These are phyloP conservation scores for Diaporthe sp. DNA, from an alignment of 2,329 filamentous ascomycete species.

Conservation along the genomic window DNA sequence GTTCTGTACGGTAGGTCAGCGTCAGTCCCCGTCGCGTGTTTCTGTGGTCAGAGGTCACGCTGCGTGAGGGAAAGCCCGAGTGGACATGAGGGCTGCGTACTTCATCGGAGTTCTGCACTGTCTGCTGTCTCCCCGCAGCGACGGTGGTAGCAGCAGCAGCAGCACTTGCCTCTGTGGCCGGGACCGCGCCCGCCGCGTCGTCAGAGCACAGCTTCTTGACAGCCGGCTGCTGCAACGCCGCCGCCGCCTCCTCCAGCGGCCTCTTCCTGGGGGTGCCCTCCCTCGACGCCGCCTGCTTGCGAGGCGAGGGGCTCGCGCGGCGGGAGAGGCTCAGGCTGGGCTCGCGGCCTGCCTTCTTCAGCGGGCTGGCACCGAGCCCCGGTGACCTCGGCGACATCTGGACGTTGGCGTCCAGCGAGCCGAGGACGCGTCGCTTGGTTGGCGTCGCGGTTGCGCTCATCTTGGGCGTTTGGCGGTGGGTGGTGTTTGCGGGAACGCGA, in stretches of 20 bases:
- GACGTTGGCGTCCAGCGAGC: constrained; percentile 59
- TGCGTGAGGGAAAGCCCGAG: background rate
- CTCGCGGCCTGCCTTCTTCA: constrained; percentile 32
- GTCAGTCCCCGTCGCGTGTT: background rate
- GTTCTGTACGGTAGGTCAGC: constrained; percentile 32
- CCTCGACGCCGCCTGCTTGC: background rate
- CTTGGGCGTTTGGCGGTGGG: background rate
- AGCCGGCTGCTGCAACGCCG: constrained; percentile 15
- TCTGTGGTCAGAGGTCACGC: background rate
- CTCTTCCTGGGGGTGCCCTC: constrained; percentile 38
- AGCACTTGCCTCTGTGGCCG: constrained; percentile 1
- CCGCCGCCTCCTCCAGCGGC: constrained; percentile 12
- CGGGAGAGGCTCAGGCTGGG: constrained; percentile 19
- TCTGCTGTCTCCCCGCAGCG: background rate
- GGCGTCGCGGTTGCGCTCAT: constrained; percentile 50
- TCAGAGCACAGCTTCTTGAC: constrained; percentile 44
- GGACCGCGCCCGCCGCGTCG: constrained; percentile 20
- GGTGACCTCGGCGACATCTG: constrained; percentile 35
- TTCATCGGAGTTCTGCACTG: constrained; percentile 24
- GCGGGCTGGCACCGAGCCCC: constrained; percentile 26
- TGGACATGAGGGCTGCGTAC: constrained; percentile 3
- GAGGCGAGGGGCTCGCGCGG: constrained; percentile 36
- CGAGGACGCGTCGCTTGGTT: constrained; percentile 62
- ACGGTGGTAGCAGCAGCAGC: background rate
- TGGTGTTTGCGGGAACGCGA: constrained; percentile 22